These are phyloP conservation scores for Bruguiera parviflora DNA, from an alignment of 345 rosid genomes.

Conservation along the genomic window DNA sequence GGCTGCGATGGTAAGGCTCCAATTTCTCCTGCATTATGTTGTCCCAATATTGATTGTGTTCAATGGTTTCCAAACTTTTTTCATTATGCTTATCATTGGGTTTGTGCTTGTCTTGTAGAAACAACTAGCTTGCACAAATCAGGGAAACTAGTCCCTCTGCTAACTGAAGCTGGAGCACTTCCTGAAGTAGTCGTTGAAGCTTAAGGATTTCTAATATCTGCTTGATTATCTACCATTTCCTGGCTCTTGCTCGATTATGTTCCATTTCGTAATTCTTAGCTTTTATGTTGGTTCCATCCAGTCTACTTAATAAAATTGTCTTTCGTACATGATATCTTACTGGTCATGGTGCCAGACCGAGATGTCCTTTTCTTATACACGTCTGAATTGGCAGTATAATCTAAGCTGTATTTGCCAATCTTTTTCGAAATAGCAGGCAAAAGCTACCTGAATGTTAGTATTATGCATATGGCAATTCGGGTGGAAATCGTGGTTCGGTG, in stretches of 20 bases:
- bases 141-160: slow-evolving; percentile 70
- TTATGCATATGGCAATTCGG: too few relatives aligned
- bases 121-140: slow-evolving; percentile 45
- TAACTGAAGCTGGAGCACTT: slow-evolving; percentile 73
- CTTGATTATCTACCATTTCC: slow-evolving; percentile 1
- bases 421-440: too few relatives aligned
- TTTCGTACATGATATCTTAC: background rate
- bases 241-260: background rate
- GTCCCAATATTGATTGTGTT: background rate
- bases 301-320: background rate
- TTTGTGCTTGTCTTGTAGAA: slow-evolving; percentile 35
- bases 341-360: background rate
- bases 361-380: too few relatives aligned
- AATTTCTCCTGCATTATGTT: background rate
- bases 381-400: too few relatives aligned
- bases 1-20: slow-evolving; percentile 64
- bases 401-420: too few relatives aligned
- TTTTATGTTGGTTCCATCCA: background rate
- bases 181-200: slow-evolving; percentile 34
- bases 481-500: too few relatives aligned
- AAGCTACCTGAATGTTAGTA: too few relatives aligned
- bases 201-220: slow-evolving; percentile 14
- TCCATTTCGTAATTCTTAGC: background rate
- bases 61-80: background rate
- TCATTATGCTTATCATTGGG: background rate